These are phyloP conservation scores for Rhodamnia rubescens DNA, from an alignment of 345 rosid genomes.

Conservation along the genomic window DNA sequence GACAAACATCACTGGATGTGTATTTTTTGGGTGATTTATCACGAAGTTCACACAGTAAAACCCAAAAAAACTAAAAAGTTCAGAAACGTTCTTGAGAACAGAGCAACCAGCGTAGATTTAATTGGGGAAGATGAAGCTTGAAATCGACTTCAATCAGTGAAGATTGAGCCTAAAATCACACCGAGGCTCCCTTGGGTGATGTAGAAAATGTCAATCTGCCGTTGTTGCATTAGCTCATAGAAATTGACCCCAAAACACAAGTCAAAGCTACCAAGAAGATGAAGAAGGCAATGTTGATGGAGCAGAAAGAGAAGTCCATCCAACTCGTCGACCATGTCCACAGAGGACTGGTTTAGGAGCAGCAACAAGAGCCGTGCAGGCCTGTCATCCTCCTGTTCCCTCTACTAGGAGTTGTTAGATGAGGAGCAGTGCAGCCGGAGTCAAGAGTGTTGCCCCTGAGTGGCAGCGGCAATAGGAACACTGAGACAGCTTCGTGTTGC, in stretches of 20 bases:
- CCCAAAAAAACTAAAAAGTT: background rate
- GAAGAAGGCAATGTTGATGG: background rate
- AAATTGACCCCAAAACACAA: background rate
- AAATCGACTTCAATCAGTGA: background rate
- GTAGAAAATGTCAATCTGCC: background rate
- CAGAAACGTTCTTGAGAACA: background rate
- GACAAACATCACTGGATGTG: background rate
- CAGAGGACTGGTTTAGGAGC: background rate
- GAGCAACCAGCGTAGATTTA: background rate
- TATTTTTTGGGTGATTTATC: background rate
- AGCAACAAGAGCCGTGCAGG: background rate
- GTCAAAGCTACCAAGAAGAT: background rate
- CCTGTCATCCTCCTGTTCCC: background rate
- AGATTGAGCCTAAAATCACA: background rate
- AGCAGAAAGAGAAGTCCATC: background rate
- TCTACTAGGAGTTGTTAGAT: background rate
- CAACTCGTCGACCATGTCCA: background rate
- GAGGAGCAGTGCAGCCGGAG: background rate
- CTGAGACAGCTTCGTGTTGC: background rate
- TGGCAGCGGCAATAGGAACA: background rate
- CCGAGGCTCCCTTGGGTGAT: background rate
- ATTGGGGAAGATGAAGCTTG: background rate
- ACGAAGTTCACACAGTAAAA: background rate
- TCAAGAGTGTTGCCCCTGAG: background rate
- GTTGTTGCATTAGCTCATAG: background rate